Conservation (phyloP, 805 yeast genomes). For the Phaffomyces thermotolerans region DNA sequence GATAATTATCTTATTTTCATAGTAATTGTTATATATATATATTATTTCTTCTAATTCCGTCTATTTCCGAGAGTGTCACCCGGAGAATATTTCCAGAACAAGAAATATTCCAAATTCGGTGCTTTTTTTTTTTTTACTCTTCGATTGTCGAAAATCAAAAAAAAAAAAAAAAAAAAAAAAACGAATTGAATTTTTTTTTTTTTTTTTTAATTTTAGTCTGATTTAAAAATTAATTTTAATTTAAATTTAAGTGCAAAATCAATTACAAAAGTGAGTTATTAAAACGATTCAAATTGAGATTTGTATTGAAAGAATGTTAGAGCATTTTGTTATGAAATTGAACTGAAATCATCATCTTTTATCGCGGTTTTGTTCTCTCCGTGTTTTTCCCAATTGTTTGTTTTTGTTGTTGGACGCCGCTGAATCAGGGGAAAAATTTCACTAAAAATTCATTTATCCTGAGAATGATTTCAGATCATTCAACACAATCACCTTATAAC, state of each 20-base stretch:
- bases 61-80: constrained; percentile 16
- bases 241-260: background rate
- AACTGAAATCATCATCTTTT: background rate
- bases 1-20: too few species aligned
- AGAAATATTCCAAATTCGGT: background rate
- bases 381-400: background rate
- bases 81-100: background rate
- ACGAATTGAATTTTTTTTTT: background rate
- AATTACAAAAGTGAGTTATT: background rate
- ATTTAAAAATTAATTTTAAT: too few species aligned
- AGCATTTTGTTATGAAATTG: background rate
- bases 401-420: constrained; percentile 3
- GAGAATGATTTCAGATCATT: background rate
- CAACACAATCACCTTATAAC: too few species aligned
- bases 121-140: too few species aligned
- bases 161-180: background rate
- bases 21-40: too few species aligned
- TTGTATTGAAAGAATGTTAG: background rate
- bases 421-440: constrained; percentile 5
- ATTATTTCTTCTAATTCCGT: too few species aligned
- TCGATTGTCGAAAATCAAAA: too few species aligned
- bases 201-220: background rate
- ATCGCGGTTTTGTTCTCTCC: too few species aligned
- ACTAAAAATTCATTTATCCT: too few species aligned
- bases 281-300: background rate